Percentiles rank a stretch among this genome's conserved stretches.
Evolutionary conservation across 306 rosid genomes (phyloP).

Genomic region (Prunus kanzakura): DNA sequence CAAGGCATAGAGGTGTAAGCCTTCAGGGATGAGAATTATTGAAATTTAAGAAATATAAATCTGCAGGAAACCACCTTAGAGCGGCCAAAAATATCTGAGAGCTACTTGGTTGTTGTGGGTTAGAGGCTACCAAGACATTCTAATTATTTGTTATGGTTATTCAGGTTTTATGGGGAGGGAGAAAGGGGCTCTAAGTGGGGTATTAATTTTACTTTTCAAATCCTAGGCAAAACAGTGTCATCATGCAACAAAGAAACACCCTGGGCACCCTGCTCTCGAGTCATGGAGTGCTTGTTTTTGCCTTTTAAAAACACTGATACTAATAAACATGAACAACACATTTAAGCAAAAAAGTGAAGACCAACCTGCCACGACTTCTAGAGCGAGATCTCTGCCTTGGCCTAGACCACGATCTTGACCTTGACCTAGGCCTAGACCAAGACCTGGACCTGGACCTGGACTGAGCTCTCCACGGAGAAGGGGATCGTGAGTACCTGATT

Average conservation of each 20-base stretch:
- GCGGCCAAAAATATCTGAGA: background rate
- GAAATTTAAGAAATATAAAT: background rate
- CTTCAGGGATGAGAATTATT: background rate
- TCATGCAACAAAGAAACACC: too few species aligned
- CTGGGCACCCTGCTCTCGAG: too few species aligned
- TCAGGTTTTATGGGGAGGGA: background rate
- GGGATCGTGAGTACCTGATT: constrained; percentile 70
- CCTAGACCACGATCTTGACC: constrained; percentile 61
- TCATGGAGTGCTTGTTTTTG: background rate
- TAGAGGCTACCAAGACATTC: background rate
- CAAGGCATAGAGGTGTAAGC: too few species aligned
- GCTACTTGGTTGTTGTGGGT: background rate
- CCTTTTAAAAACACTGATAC: background rate
- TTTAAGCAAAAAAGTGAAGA: constrained; percentile 15
- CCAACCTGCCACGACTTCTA: constrained; percentile 90
- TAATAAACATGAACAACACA: background rate
- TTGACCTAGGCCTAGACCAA: constrained; percentile 46
- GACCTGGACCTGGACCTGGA: constrained; percentile 60
- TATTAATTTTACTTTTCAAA: background rate
- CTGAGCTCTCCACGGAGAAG: constrained; percentile 77
- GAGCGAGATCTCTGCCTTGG: constrained; percentile 64
- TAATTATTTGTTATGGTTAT: background rate
- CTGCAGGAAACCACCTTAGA: background rate
- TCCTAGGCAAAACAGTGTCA: background rate
- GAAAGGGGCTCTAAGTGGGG: background rate